phyloP scores from a whole-genome alignment of 2,329 filamentous ascomycete genomes.

The Chrysoporthe cubensis region DNA sequence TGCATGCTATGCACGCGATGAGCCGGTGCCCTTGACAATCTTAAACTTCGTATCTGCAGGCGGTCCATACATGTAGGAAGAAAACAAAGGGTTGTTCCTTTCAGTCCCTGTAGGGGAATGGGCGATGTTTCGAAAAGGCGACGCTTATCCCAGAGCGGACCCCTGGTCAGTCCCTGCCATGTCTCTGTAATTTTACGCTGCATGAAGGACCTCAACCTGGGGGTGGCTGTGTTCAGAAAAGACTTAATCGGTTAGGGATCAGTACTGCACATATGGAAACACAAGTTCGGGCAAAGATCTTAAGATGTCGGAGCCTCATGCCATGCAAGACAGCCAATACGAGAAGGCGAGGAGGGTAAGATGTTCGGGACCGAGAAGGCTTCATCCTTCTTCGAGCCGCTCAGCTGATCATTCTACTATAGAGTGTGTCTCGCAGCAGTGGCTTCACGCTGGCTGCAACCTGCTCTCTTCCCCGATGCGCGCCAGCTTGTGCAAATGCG shows the following conservation, averaged over 20 bases:
- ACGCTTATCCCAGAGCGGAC: slow-evolving; percentile 2
- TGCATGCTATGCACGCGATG: no score
- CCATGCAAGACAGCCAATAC: slow-evolving; percentile 1
- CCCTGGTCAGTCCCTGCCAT: background rate
- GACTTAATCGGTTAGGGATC: background rate
- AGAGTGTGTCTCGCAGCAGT: background rate
- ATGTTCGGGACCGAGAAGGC: background rate
- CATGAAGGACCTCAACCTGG: slow-evolving; percentile 6
- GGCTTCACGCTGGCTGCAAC: background rate
- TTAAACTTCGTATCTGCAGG: background rate
- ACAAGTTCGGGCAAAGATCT: background rate
- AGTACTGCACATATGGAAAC: background rate
- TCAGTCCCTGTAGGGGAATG: slow-evolving; percentile 1
- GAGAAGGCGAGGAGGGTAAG: background rate
- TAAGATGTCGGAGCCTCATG: background rate
- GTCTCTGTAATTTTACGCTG: background rate
- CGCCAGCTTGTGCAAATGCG: background rate
- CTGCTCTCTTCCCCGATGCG: background rate
- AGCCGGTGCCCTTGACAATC: background rate
- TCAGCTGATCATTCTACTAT: background rate
- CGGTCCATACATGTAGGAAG: background rate
- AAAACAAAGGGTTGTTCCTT: no score
- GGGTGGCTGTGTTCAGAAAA: slow-evolving; percentile 4
- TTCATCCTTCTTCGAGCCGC: background rate
- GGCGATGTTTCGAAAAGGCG: slow-evolving; percentile 8